These are phyloP conservation scores for Leishmania aethiopica DNA, from an alignment of 208 protist species.

Conservation along the genomic window DNA sequence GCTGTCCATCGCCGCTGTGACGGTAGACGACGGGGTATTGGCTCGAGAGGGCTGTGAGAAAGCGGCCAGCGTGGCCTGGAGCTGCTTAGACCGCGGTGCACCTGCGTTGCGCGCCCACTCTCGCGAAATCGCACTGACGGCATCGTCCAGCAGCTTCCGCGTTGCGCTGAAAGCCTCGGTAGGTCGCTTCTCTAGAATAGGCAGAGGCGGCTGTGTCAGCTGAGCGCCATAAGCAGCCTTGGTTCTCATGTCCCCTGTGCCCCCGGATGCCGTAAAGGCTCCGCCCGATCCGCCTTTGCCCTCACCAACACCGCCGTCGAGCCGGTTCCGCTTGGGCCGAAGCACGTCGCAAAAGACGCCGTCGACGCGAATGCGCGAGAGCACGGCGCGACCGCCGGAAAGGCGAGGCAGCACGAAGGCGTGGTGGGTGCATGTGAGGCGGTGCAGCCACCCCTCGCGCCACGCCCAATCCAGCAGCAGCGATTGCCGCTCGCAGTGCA, in stretches of 20 bases:
- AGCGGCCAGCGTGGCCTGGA: not conserved
- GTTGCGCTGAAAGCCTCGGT: conserved; percentile 21
- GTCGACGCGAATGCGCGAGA: conserved; percentile 14
- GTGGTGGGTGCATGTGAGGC: conserved; percentile 6
- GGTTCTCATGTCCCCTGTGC: not conserved
- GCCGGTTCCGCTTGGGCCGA: conserved; percentile 3
- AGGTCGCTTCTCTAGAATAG: conserved; percentile 17
- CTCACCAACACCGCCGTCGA: not conserved
- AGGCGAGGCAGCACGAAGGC: not conserved
- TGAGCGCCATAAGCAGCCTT: conserved; percentile 3
- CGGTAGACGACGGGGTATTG: not conserved
- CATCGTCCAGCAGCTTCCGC: conserved; percentile 24
- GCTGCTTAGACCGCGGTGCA: conserved; percentile 1
- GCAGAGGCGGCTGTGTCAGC: conserved; percentile 9
- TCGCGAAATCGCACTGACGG: conserved; percentile 25
- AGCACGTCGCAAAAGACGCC: conserved; percentile 20
- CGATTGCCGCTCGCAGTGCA: conserved; percentile 43
- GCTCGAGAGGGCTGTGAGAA: not conserved
- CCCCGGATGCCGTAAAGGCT: not conserved
- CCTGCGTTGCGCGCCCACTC: conserved; percentile 18
- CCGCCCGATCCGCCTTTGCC: not conserved
- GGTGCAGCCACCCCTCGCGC: conserved; percentile 31
- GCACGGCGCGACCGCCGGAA: conserved; percentile 5
- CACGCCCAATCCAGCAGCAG: conserved; percentile 38
- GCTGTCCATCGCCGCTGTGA: not conserved